A percentile compares a stretch with the other conserved stretches of the same genome.
Evolutionary conservation across 305 asterid species (phyloP).

Genomic region (Rubia peregrina): DNA sequence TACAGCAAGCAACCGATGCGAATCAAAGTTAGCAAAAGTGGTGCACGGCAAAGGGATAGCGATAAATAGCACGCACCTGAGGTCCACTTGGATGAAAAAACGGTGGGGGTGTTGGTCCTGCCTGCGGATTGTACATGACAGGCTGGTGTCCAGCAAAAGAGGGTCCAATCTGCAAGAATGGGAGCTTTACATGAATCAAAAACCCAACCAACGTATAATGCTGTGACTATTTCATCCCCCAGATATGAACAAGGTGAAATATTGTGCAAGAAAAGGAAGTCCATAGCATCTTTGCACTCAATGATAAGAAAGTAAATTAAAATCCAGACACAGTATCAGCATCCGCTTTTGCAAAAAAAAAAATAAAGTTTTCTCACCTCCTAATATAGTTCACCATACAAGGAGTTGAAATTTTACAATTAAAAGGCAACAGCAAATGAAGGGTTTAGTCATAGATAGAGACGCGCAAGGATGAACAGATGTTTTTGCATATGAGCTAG

Average conservation of each 20-base stretch:
- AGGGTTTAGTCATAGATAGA: background rate
- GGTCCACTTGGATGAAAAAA: constrained; percentile 86
- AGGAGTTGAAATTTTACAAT: background rate
- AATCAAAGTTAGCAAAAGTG: background rate
- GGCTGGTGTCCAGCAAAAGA: constrained; percentile 61
- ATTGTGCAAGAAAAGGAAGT: constrained; percentile 8
- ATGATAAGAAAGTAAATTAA: background rate
- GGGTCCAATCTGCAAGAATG: constrained; percentile 51
- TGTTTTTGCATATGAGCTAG: background rate
- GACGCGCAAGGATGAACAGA: background rate
- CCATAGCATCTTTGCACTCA: background rate
- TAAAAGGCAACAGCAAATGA: background rate
- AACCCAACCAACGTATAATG: background rate
- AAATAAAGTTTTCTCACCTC: background rate
- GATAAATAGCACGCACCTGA: constrained; percentile 44
- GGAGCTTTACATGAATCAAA: constrained; percentile 2
- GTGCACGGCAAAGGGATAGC: background rate
- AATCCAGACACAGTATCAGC: background rate
- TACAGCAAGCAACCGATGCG: constrained; percentile 15
- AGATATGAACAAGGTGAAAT: background rate
- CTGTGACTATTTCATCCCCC: background rate
- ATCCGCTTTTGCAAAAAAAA: background rate
- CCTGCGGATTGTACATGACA: constrained; percentile 68
- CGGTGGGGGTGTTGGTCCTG: constrained; percentile 51
- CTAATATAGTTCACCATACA: background rate